phyloP scores from a whole-genome alignment of 768 basidiomycete genomes.

The Mycena alexandri region DNA sequence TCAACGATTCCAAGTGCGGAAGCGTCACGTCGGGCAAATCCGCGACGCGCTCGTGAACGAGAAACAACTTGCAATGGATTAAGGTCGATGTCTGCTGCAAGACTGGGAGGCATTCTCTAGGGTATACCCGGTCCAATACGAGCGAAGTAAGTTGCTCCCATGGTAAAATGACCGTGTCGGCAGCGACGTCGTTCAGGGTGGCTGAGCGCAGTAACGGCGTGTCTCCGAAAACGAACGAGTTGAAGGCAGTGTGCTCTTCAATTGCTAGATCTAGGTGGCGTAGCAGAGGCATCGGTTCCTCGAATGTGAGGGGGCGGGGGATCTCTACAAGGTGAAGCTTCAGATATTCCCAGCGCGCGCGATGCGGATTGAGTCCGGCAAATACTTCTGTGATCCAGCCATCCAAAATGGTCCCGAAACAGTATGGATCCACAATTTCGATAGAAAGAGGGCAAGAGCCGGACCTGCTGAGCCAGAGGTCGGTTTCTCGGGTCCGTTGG shows the following conservation, averaged over 20 bases:
- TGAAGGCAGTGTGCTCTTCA: too few relatives aligned
- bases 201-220: neutral
- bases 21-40: neutral
- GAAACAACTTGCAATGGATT: neutral
- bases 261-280: neutral
- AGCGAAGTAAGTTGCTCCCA: neutral
- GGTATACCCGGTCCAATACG: neutral
- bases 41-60: too few relatives aligned
- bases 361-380: neutral
- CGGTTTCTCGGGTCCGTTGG: neutral
- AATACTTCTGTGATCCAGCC: neutral
- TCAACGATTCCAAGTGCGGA: neutral
- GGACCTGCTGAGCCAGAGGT: neutral
- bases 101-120: neutral
- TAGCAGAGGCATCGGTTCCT: neutral
- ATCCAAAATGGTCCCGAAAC: too few relatives aligned
- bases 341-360: neutral
- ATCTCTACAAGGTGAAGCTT: neutral
- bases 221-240: neutral
- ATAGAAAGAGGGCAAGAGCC: neutral
- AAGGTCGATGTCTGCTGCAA: neutral
- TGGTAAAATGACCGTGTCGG: neutral
- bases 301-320: neutral
- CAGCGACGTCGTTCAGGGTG: neutral
- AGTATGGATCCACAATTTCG: too few relatives aligned